Conservation (phyloP, 108 stramenopile genomes). For the Conticribra guillardii region DNA sequence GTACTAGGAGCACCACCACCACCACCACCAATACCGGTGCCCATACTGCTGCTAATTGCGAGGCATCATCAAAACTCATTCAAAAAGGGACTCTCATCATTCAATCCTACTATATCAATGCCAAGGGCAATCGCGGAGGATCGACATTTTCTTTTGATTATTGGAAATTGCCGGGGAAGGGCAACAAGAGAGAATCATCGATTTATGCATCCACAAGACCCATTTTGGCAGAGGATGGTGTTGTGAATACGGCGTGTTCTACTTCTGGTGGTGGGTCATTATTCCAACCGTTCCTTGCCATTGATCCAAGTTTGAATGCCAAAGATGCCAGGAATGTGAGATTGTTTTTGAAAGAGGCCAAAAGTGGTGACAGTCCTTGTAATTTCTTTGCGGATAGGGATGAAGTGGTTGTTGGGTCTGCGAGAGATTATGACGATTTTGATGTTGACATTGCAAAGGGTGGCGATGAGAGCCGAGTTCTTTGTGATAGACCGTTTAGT, state of each 20-base stretch:
- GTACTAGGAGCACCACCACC: too few species aligned
- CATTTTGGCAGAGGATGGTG: neutral
- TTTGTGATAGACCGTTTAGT: too few species aligned
- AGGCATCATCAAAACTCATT: too few species aligned
- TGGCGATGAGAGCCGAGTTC: too few species aligned
- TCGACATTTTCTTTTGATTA: neutral
- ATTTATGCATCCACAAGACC: neutral
- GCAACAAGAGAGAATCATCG: neutral
- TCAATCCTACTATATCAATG: neutral
- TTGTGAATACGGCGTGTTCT: neutral
- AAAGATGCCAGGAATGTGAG: neutral
- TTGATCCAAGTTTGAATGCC: neutral
- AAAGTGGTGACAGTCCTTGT: neutral
- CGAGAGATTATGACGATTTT: neutral
- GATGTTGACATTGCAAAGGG: neutral
- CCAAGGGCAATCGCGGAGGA: neutral
- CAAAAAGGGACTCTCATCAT: neutral
- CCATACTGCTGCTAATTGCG: too few species aligned
- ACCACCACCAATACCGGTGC: too few species aligned
- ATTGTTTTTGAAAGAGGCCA: neutral
- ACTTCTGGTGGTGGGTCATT: neutral
- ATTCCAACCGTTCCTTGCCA: neutral
- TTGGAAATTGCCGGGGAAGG: conserved; percentile 5
- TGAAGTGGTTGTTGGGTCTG: neutral
- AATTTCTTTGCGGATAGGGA: conserved; percentile 1